Evolutionary conservation across 352 stramenopile species (phyloP), one percentile per base, ranked within the genome.

Genomic region (Globisporangium apiculatum): DNA sequence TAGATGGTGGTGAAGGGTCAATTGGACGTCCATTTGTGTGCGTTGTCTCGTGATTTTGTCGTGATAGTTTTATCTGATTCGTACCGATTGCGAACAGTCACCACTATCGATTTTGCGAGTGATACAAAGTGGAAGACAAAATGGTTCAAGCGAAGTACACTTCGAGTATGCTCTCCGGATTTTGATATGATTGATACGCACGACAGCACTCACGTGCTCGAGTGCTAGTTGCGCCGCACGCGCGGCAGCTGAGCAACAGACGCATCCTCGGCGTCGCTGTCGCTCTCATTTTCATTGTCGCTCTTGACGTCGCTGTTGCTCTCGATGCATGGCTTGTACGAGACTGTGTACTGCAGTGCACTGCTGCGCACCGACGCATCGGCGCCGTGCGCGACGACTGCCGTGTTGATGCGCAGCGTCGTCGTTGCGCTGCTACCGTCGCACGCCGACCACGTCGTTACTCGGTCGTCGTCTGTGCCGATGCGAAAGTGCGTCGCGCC

Each of bases 361-460:
- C 7, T 17, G 11, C 24, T 15, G 46, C 12, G 48, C 36, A 75
- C 65, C 35, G 43, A 18, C 7, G 58, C 45, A 9, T 60, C 55
- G 7, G 47, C 11, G 3, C 66, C 68, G 31, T 58, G 62, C 6
- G 66, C 63, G 1, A 70, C 37, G n/a, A 76, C 51, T 40, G 68
- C 66, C 12, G 58, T 64, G 41, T 76, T 73, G 54, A 76, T 50
- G 40, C 68, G 68, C 11, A 76, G 38, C 1, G 14, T 53, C 37
- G 17, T 53, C 37, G 63, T 50, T 14, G 53, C 4, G 17, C 18
- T 45, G 8, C 60, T 31, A 31, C 24, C 24, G 24, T 31, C 60
- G 50, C 68, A 76, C 51, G 49, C 38, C 5, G 62, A 71, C 68
- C 68, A 76, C 41, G 67, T 58, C 4, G 57, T 75, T 15, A 12